Evolutionary conservation across 2,329 filamentous ascomycete genomes (phyloP), one percentile per base, ranked within the genome.

Genomic region (Aspergillus nomiae): DNA sequence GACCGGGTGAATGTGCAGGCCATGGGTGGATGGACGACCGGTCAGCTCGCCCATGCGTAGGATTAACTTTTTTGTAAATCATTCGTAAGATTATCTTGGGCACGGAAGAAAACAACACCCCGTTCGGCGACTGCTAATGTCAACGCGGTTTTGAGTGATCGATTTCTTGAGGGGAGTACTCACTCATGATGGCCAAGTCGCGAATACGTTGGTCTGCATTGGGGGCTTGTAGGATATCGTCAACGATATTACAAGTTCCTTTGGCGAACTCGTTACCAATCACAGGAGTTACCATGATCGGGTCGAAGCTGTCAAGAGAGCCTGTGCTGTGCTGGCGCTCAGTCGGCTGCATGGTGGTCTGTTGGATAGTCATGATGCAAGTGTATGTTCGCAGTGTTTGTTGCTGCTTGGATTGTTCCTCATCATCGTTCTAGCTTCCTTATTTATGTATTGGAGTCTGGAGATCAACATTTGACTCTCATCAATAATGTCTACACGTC

Each of bases 101-200:
- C 83, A 19, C 88, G 84, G 77, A 91, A 90, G 78, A 91, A 90
- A 24, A 91, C 88, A 4, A 91, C 89, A 7, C 89, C 89, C 0
- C 89, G 85, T 61, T 86, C 84, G 1, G 89, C 90, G 66, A 91
- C 88, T 90, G 36, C 11, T 7, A 16, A 3, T 24, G 7, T 34
- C 21, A 46, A 7, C 0, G 14, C 14, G 12, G 19, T 19, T n/a
- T 24, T 16, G 6, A 9, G 16, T 16, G 32, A 4, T 7, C 48
- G 24, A 19, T 28, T 19, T 9, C 19, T 41, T 19, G 38, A 9
- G 3, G 28, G 30, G 53, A 32, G n/a, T 38, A 41, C 38, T 7
- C 38, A 90, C 88, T 85, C 1, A 87, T 89, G 63, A 91, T 87
- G 38, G 88, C 89, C 0, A 92, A 79, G 68, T 91, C 89, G 1